Evolutionary conservation across 768 basidiomycete genomes (phyloP).

Genomic region (Macrolepiota albuminosa): DNA sequence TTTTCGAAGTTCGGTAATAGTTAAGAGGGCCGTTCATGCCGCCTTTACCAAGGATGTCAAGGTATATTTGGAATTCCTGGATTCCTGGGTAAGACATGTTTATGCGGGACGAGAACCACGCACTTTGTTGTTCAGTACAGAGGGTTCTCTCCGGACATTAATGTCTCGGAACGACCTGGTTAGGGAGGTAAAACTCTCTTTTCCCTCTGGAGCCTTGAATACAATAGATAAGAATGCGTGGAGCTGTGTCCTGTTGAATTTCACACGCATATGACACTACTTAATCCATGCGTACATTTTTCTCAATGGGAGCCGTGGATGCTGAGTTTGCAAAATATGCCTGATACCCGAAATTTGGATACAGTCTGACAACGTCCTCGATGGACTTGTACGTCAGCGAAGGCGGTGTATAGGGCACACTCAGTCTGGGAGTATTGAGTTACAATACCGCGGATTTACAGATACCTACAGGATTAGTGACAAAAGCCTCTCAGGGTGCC

Average conservation of each 20-base stretch:
- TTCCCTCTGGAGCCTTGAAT: conserved; percentile 18
- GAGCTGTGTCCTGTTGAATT: conserved; percentile 25
- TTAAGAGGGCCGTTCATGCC: conserved; percentile 68
- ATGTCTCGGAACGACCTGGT: conserved; percentile 20
- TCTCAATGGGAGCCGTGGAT: conserved; percentile 53
- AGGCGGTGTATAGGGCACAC: conserved; percentile 65
- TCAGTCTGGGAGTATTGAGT: conserved; percentile 40
- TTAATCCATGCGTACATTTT: conserved; percentile 37
- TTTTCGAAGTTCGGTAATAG: conserved; percentile 66
- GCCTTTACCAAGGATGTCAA: conserved; percentile 38
- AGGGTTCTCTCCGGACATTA: conserved; percentile 9
- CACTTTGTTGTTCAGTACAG: conserved; percentile 25
- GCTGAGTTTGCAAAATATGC: conserved; percentile 53
- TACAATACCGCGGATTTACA: background rate
- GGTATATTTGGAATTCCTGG: conserved; percentile 52
- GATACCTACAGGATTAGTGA: conserved; percentile 56
- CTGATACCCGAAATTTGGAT: conserved; percentile 65
- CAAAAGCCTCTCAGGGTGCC: conserved; percentile 59
- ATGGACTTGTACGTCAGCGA: conserved; percentile 41
- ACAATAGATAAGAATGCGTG: conserved; percentile 29
- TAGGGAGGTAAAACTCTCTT: conserved; percentile 20
- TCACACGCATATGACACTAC: conserved; percentile 35
- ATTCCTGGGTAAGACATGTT: background rate
- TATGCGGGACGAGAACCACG: background rate
- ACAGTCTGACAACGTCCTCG: conserved; percentile 42